Percentiles rank a stretch among this genome's conserved stretches.
These are phyloP conservation scores for Nakazawaea pomicola DNA, from an alignment of 805 yeast genomes.

Conservation along the genomic window DNA sequence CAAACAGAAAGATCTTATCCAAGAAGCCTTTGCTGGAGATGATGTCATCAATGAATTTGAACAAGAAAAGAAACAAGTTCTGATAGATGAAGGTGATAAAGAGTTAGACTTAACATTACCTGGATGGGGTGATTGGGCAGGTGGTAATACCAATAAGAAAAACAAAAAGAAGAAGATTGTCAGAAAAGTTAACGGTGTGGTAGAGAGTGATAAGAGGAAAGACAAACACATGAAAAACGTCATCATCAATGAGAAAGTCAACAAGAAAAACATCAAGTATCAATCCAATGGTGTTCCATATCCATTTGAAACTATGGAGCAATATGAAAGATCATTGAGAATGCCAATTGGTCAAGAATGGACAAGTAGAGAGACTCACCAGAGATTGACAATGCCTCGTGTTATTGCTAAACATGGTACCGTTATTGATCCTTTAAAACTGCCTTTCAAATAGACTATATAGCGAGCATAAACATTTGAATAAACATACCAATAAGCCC, in stretches of 20 bases:
- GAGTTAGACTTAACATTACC: constrained; percentile 84
- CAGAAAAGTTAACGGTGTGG: constrained; percentile 74
- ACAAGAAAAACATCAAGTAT: constrained; percentile 81
- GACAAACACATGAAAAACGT: constrained; percentile 78
- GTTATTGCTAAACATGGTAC: constrained; percentile 82
- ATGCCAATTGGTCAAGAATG: constrained; percentile 98
- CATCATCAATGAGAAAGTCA: constrained; percentile 81
- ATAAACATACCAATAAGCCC: too few relatives aligned
- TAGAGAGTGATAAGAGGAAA: constrained; percentile 61
- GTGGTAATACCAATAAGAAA: constrained; percentile 36
- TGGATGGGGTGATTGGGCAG: constrained; percentile 99
- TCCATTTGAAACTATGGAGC: constrained; percentile 90
- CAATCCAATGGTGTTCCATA: constrained; percentile 89
- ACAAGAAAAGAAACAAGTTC: constrained; percentile 63
- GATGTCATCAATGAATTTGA: constrained; percentile 82
- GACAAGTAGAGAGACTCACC: constrained; percentile 85
- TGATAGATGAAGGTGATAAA: constrained; percentile 79
- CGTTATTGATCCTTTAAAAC: constrained; percentile 87
- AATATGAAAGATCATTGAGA: constrained; percentile 88
- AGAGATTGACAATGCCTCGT: constrained; percentile 83
- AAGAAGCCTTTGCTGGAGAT: constrained; percentile 96
- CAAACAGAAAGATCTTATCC: constrained; percentile 75
- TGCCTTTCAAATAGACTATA: constrained; percentile 72
- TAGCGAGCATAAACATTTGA: too few relatives aligned
- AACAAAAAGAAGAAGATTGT: constrained; percentile 58